Evolutionary conservation across 768 basidiomycete species (phyloP), one percentile per base, ranked within the genome.

Genomic region (Lactifluus echinatus): DNA sequence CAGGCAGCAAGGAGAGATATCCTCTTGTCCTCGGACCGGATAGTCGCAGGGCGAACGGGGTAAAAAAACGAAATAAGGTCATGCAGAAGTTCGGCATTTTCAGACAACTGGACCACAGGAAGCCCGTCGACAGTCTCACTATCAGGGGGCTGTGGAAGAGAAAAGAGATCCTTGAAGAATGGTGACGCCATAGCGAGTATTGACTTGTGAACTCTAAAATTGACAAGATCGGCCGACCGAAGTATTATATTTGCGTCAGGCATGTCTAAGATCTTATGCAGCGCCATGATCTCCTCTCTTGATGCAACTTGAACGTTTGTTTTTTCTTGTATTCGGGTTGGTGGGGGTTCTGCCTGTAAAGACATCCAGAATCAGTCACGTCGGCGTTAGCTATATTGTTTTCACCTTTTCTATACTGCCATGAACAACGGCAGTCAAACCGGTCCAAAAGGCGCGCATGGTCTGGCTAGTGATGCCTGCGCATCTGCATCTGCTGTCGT

Each of bases 1-100:
- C 56, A 63, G 2, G 64, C 65, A 8, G 55, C 56, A 17, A 65
- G 50, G 19, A 61, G 47, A 29, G 31, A 31, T 4, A 31, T 5
- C 10, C 5, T 31, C 31, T 31, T 4, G 31, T 31, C 4, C 7
- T 37, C 31, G 10, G 31, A 31, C 31, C 4, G 10, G 31, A 31
- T 31, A 10, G 10, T 10, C 31, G n/a, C n/a, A n/a, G 31, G 31
- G 31, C 31, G 31, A 10, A 31, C 31, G 31, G 31, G 31, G 31
- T 31, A 31, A 31, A 31, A 10, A 10, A 31, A 5, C 10, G 31
- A 31, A 10, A 31, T 31, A 31, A 31, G 31, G 10, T 10, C 10
- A 31, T 31, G 4, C 31, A 31, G 31, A 4, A 31, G 5, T 31
- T 31, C 31, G 10, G 31, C 31, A 31, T 31, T 10, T 31, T 31